Evolutionary conservation across 225 moss, liverwort and hornwort species (phyloP).

Genomic region (Ulota crispa): DNA sequence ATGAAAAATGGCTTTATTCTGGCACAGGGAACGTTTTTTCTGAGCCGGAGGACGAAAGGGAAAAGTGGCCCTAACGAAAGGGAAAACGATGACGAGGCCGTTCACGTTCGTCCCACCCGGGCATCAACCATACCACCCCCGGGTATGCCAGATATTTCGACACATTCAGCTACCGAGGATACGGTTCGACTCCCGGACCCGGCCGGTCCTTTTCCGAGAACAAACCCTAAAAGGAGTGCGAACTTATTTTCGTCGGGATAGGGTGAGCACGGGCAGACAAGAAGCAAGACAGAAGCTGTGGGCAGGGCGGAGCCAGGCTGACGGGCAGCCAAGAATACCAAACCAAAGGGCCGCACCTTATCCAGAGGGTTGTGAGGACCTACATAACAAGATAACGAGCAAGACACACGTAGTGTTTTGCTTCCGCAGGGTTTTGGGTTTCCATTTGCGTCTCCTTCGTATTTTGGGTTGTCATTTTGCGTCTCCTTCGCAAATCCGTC

Average conservation of each 20-base stretch:
- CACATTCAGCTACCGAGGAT: background rate
- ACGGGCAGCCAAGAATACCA: background rate
- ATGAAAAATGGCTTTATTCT: too few species aligned
- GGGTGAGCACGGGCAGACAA: conserved; percentile 21
- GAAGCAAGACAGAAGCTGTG: conserved; percentile 9
- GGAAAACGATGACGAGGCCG: background rate
- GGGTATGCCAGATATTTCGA: background rate
- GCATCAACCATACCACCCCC: background rate
- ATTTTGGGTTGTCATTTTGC: too few species aligned
- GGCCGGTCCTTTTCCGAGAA: background rate
- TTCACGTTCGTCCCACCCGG: background rate
- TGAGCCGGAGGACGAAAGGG: too few species aligned
- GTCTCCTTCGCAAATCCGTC: fast-evolving
- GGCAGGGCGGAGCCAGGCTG: conserved; percentile 30
- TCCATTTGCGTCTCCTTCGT: background rate
- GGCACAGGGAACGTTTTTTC: too few species aligned
- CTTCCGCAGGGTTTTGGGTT: conserved; percentile 28
- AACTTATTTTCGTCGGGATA: conserved; percentile 14
- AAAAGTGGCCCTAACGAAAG: too few species aligned
- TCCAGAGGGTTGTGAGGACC: conserved; percentile 25
- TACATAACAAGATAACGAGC: conserved; percentile 10
- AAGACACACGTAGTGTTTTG: background rate
- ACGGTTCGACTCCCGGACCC: background rate
- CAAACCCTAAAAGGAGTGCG: conserved; percentile 1
- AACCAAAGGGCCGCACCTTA: conserved; percentile 16